These are phyloP conservation scores for Salix exigua DNA, from an alignment of 345 rosid genomes.

Conservation along the genomic window DNA sequence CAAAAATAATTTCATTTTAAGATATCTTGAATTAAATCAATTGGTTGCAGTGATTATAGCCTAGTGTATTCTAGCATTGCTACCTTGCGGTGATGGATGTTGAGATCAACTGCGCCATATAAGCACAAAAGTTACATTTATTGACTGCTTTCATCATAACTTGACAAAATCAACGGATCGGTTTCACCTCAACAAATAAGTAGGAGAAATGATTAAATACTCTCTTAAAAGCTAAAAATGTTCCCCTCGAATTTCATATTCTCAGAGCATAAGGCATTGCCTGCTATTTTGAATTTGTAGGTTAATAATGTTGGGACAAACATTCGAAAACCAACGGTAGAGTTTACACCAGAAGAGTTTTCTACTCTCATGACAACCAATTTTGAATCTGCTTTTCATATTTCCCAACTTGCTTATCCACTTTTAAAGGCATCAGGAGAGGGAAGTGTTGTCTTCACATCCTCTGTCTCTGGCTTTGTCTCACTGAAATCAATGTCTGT, in stretches of 20 bases:
- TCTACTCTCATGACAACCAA: slow-evolving; percentile 59
- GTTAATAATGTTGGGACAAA: slow-evolving; percentile 76
- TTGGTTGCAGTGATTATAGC: no score
- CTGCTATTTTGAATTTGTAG: slow-evolving; percentile 22
- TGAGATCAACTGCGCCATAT: no score
- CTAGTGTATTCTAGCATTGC: no score
- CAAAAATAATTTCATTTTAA: no score
- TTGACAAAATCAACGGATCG: no score
- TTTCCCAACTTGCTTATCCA: slow-evolving; percentile 36
- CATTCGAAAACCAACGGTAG: slow-evolving; percentile 61
- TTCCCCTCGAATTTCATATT: not conserved
- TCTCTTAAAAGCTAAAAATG: no score
- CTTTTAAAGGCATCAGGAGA: slow-evolving; percentile 46
- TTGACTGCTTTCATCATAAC: no score
- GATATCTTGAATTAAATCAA: no score
- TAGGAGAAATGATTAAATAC: no score
- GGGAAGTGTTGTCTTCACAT: slow-evolving; percentile 61
- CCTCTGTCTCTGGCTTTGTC: slow-evolving; percentile 73
- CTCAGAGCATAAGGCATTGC: not conserved
- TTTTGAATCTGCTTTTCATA: slow-evolving; percentile 69
- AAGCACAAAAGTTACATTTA: no score
- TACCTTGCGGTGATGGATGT: no score
- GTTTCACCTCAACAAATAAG: no score
- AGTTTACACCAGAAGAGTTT: slow-evolving; percentile 52
- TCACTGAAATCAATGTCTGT: slow-evolving; percentile 70